Percentiles rank a stretch among this genome's conserved stretches.
Conservation (phyloP, 1,139 yeast genomes). For the Pneumocystis canis region DNA sequence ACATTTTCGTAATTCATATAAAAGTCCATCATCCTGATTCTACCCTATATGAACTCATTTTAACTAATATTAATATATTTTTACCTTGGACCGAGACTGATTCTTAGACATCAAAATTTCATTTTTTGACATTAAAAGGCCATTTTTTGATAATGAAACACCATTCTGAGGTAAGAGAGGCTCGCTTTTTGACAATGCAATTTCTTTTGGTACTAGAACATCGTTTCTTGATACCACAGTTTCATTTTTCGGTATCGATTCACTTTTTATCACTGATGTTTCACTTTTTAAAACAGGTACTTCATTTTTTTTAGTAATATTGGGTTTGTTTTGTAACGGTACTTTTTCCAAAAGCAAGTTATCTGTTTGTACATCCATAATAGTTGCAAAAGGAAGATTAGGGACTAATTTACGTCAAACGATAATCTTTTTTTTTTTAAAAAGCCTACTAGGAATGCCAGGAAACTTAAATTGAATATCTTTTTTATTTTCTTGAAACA, state of each 20-base stretch:
- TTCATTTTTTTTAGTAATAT: background rate
- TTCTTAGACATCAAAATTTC: background rate
- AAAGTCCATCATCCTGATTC: background rate
- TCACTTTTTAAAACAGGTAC: background rate
- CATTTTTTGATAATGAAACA: background rate
- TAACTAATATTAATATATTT: background rate
- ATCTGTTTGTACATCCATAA: background rate
- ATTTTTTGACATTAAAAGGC: background rate
- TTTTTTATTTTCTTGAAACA: background rate
- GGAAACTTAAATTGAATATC: background rate
- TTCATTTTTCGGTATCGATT: background rate
- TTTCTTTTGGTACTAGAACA: background rate
- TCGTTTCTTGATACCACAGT: background rate
- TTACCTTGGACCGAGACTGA: background rate
- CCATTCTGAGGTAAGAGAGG: background rate
- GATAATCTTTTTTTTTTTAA: background rate
- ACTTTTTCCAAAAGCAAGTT: background rate
- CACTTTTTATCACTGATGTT: background rate
- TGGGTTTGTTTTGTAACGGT: background rate
- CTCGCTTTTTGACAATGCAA: background rate
- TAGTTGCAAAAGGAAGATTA: background rate
- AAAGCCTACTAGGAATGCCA: background rate
- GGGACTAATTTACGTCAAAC: background rate
- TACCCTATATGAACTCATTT: background rate
- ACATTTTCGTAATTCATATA: background rate